phyloP scores from a whole-genome alignment of 768 basidiomycete species.

The Trametes sanguinea region DNA sequence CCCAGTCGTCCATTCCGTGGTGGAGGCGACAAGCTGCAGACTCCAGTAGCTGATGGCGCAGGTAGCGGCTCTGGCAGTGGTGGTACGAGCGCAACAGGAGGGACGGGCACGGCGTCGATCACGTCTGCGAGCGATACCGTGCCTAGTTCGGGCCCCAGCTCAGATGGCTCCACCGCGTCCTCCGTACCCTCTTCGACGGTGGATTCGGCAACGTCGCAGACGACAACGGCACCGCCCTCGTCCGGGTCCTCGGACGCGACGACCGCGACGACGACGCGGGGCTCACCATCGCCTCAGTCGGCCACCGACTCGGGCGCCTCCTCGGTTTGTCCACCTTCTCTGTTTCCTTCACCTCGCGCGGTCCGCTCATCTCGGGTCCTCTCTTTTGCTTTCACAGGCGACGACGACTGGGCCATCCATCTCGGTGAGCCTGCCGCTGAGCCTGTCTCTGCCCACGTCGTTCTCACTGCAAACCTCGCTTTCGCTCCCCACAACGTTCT shows the following conservation, averaged over 20 bases:
- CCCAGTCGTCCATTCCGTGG: background rate
- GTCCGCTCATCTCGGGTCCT: background rate
- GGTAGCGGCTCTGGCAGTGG: background rate
- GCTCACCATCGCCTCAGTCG: background rate
- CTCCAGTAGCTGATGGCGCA: background rate
- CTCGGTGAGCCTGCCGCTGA: conserved; percentile 8
- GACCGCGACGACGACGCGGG: background rate
- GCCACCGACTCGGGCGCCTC: conserved; percentile 3
- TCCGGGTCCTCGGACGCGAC: background rate
- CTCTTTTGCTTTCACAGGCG: background rate
- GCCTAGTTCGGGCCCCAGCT: background rate
- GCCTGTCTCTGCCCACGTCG: conserved; percentile 1
- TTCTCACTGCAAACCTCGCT: conserved; percentile 1
- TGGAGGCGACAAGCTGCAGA: conserved; percentile 13
- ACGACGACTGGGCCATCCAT: background rate
- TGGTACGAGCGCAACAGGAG: background rate
- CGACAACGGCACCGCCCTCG: background rate
- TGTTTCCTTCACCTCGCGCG: background rate
- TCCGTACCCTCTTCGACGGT: background rate
- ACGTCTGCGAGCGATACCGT: background rate
- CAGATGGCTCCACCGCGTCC: conserved; percentile 4
- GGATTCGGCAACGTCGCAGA: background rate
- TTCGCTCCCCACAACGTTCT: conserved; percentile 3
- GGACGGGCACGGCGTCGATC: conserved; percentile 2
- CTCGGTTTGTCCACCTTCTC: background rate